Evolutionary conservation across 2,329 filamentous ascomycete species (phyloP), one percentile per base, ranked within the genome.

Genomic region (Alternaria sp.): DNA sequence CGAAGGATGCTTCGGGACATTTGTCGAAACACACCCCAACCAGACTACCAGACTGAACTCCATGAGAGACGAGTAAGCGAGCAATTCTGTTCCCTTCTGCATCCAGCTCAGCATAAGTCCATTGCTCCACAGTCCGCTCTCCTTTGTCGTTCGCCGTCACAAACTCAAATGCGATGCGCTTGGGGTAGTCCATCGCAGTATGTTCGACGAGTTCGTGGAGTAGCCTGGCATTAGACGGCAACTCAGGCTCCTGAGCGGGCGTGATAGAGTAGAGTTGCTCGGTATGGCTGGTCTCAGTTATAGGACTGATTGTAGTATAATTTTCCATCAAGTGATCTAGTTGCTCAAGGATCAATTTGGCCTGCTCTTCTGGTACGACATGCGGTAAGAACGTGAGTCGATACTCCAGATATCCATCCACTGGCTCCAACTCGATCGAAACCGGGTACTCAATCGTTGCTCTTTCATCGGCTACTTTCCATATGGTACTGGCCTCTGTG

Each of bases 1-100:
- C 86, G 69, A 95, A 92, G 38, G 92, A 94, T 0, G 92, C 93
- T 72, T 94, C 90, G 0, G 93, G 89, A 62, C 90, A 94, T 74
- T 97, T 97, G 57, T 93, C 88, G 70, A 96, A 96, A 72, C 91
- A 93, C 9, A 94, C 85, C 0, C 88, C 92, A 22, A 97, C 83
- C 5, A 94, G 87, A 27, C 81, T 81, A 0, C 91, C 90, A 0
- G 86, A 81, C 0, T 74, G 63, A 0, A 87, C 78, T 3, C 83
- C 84, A 20, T 82, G 76, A 0, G 76, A 67, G 1, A 81, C 73
- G 1, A 97, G 80, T 12, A 94, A 74, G 54, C 90, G 84, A 0
- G 92, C 92, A 16, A 96, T 85, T 64, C 84, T 85, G 69, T 96
- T 94, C 0, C 90, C 91, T 66, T 89, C 86, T 0, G 83, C 73